A percentile compares a stretch with the other conserved stretches of the same genome.
Evolutionary conservation across 495 filamentous ascomycete genomes (phyloP).

Genomic region (Aspergillus sparsus): DNA sequence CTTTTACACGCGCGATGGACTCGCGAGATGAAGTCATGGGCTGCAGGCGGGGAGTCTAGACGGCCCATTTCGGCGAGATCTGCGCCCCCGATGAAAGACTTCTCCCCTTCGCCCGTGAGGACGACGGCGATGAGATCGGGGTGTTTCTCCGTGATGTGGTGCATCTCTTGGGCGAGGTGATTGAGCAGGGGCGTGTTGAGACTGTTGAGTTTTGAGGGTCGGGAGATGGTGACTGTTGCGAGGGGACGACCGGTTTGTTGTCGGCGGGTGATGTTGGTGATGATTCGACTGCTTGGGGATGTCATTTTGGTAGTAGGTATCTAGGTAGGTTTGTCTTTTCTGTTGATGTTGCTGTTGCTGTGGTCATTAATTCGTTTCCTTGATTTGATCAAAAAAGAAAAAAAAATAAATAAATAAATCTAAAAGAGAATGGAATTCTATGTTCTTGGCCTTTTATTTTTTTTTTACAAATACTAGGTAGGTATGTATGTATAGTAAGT

Average conservation of each 20-base stretch:
- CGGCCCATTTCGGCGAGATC: conserved; percentile 27
- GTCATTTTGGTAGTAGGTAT: background rate
- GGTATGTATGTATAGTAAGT: no score
- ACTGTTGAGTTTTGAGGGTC: conserved; percentile 28
- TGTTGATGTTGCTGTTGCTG: no score
- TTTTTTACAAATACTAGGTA: no score
- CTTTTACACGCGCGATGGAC: conserved; percentile 24
- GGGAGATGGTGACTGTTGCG: conserved; percentile 26
- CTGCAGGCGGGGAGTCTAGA: conserved; percentile 19
- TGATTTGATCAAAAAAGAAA: no score
- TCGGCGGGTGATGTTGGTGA: conserved; percentile 1
- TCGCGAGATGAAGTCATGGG: conserved; percentile 23
- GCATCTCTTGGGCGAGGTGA: conserved; percentile 14
- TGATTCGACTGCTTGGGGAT: background rate
- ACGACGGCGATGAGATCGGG: conserved; percentile 25
- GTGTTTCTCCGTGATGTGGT: conserved; percentile 3
- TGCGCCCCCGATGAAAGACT: conserved; percentile 30
- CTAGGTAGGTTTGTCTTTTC: no score
- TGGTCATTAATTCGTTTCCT: no score
- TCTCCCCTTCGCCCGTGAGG: conserved; percentile 27
- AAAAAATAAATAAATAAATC: no score
- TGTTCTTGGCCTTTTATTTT: no score
- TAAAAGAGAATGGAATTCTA: no score
- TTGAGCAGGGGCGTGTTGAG: conserved; percentile 25
- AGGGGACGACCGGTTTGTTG: background rate